Base-by-base conservation (phyloP, 495 filamentous ascomycete species). In the Penicillium verhagenii region DNA sequence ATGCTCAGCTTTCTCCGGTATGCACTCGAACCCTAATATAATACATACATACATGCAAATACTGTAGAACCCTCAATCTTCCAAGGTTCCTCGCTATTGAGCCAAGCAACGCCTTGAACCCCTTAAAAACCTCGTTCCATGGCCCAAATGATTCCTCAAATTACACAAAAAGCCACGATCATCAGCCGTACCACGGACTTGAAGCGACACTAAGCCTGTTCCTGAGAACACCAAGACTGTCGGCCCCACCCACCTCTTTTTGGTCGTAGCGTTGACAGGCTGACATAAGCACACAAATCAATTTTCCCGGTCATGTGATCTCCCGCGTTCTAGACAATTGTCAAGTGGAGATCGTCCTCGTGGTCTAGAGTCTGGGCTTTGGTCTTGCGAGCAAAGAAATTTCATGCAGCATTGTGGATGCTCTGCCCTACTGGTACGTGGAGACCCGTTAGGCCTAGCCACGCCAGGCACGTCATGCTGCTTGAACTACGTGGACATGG, bases 151-250 rank as follows among this genome's bases (percentile, higher is more conserved):
- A n/a, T n/a, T n/a, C n/a, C n/a, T n/a, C n/a, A n/a, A 48, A 35
- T 20, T 48, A 48, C 46, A 39, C 14, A 2, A 39, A 19, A 50
- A 38, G 6, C 35, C 35, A 46, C 44, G 42, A 49, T 61, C 51
- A 58, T 58, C 55, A 53, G 20, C 43, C 7, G 58, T 61, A 59
- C 58, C 62, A 61, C 23, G 52, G 53, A 33, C 26, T 14, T 23
- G 13, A 11, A 18, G 9, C 4, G 31, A 50, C 70, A 58, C 70
- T 75, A 73, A 47, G 28, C 70, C 72, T 73, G 72, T 75, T 75
- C 72, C 72, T 75, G 70, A 68, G 52, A 2, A 16, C 29, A 13
- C 33, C 37, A 20, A n/a, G 43, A 23, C 25, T 52, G 23, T 42
- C 47, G 47, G 47, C 47, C 49, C 49, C 49, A 52, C 49, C 23